Evolutionary conservation across 495 filamentous ascomycete genomes (phyloP).

Genomic region (Penicillium cosmopolitanum): DNA sequence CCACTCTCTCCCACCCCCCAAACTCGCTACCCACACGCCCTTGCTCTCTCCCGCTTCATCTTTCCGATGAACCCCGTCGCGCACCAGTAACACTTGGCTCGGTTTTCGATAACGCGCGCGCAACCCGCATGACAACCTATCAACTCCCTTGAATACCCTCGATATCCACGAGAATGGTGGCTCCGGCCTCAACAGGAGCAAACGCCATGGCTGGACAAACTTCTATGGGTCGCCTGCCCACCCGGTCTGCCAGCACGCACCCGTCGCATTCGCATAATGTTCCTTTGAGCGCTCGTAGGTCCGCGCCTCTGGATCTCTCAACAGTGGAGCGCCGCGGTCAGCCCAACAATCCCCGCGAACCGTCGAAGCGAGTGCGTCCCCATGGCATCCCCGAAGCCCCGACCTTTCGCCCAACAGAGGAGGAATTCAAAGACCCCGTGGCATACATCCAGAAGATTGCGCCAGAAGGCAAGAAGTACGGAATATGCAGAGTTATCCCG

Average conservation of each 20-base stretch:
- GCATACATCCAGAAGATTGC: conserved; percentile 90
- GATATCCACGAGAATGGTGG: conserved; percentile 46
- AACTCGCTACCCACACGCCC: conserved; percentile 20
- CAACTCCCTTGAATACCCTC: conserved; percentile 15
- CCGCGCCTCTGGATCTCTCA: conserved; percentile 76
- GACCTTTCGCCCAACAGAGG: conserved; percentile 85
- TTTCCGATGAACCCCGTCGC: conserved; percentile 42
- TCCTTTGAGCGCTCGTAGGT: conserved; percentile 71
- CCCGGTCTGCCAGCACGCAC: conserved; percentile 47
- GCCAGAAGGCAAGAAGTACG: conserved; percentile 81
- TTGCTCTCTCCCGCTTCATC: conserved; percentile 20
- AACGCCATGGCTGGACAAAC: conserved; percentile 45
- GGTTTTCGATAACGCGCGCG: conserved; percentile 32
- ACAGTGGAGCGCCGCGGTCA: conserved; percentile 92
- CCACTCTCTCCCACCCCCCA: not conserved
- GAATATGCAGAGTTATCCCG: conserved; percentile 92
- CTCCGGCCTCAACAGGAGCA: conserved; percentile 53
- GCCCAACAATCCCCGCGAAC: conserved; percentile 72
- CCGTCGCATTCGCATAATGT: conserved; percentile 58
- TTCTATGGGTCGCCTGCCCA: conserved; percentile 41
- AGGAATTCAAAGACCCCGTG: conserved; percentile 93
- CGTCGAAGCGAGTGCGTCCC: conserved; percentile 72
- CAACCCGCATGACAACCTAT: conserved; percentile 20
- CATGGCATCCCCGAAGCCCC: conserved; percentile 90
- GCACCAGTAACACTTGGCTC: conserved; percentile 29